Base-by-base conservation (phyloP, 805 yeast genomes). In the Yarrowia phangngaensis region DNA sequence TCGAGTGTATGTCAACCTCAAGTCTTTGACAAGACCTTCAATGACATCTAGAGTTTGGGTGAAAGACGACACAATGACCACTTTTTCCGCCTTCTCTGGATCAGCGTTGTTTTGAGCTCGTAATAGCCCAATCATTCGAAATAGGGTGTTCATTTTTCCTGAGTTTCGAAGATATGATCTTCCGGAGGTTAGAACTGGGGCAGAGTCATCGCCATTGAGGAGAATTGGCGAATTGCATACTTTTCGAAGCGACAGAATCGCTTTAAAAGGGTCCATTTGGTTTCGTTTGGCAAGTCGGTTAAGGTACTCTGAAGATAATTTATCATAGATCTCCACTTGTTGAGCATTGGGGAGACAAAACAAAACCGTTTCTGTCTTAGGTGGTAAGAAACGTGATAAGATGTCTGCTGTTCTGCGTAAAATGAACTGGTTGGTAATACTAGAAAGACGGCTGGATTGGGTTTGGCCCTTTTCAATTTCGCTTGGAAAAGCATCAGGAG, bases 31-130 rank as follows among this genome's bases (percentile, higher is more conserved):
- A 3, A 82, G 56, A 63, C 28, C 34, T 59, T 86, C 87, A 13
- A 89, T 65, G 4, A 92, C 64, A 60, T 90, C 95, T 24, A 90
- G 70, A 0, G 95, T 87, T 58, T 84, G 82, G 0, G 97, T 90
- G 54, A 80, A 89, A 54, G 90, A 87, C 0, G 96, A 88, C 1
- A 89, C 84, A 19, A 90, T 64, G 1, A 90, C 96, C 2, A 82
- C 78, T 60, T 89, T 90, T 59, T 90, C 97, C 6, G 71, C 34
- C 60, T 89, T 90, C 58, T 89, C 97, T 6, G 71, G 47, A 14
- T 40, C 47, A 19, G 19, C 19, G 14, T 27, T 20, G 35, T 41
- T 41, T 5, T 23, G 8, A 3, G 34, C 14, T 3, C 48, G 27
- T n/a, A 41, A 35, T 22, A 29, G 34, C 3, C 48, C 48, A 29